These are phyloP conservation scores for Iberis amara DNA, from an alignment of 441 rosid genomes.

Conservation along the genomic window DNA sequence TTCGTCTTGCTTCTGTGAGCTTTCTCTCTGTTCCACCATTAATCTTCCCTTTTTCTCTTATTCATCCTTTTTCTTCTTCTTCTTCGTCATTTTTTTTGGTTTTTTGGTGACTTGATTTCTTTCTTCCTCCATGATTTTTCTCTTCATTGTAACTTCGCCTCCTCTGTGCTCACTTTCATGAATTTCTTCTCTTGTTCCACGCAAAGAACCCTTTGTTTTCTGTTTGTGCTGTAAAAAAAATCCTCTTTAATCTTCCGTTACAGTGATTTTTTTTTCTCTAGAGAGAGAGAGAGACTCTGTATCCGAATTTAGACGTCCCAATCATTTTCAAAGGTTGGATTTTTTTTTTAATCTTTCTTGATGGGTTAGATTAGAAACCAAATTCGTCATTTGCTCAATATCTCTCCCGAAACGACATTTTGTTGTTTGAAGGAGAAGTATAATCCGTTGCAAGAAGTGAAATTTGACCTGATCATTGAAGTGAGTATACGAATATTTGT, in stretches of 20 bases:
- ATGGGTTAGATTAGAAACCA: conserved; percentile 9
- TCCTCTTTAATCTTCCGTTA: conserved; percentile 18
- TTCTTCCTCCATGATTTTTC: conserved; percentile 27
- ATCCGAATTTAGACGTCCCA: conserved; percentile 8
- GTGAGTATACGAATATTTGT: conserved; percentile 19
- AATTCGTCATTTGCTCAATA: background rate
- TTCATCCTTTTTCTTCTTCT: conserved; percentile 23
- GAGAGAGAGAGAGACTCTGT: conserved; percentile 13
- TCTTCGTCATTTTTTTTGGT: background rate
- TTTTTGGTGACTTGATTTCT: conserved; percentile 9
- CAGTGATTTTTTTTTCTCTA: conserved; percentile 24
- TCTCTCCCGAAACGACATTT: background rate
- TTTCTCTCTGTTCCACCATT: conserved; percentile 37
- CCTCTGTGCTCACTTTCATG: conserved; percentile 26
- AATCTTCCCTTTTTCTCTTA: conserved; percentile 27
- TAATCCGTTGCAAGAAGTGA: conserved; percentile 12
- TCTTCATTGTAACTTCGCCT: conserved; percentile 32
- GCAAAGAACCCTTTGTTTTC: conserved; percentile 5
- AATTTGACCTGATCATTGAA: conserved; percentile 10
- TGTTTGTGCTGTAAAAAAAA: conserved; percentile 6
- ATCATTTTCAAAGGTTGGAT: conserved; percentile 20
- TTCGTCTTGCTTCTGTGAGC: conserved; percentile 27
- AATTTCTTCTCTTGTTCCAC: conserved; percentile 21
- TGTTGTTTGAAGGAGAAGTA: background rate
- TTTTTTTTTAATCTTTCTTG: background rate